Percentiles rank a stretch among this genome's conserved stretches.
phyloP scores from a whole-genome alignment of 2,329 filamentous ascomycete genomes.

The Fusarium caatingaense region DNA sequence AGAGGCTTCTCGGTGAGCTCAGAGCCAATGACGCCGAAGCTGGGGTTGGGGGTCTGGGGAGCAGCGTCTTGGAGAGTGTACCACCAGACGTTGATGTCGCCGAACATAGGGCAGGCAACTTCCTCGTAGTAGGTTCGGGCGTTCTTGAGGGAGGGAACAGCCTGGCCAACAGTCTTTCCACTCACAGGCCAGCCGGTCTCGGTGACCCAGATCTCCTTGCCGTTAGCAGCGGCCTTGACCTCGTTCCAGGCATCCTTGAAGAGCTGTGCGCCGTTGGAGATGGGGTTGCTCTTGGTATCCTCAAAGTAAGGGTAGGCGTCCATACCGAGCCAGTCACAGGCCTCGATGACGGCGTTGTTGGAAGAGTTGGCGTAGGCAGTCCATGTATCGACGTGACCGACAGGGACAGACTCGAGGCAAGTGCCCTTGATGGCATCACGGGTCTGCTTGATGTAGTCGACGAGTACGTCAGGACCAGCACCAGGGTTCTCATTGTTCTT shows the following conservation, averaged over 20 bases:
- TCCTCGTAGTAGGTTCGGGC: slow-evolving; percentile 84
- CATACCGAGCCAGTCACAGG: slow-evolving; percentile 82
- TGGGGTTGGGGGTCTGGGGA: slow-evolving; percentile 70
- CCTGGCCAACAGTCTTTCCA: slow-evolving; percentile 71
- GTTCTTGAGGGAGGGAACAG: slow-evolving; percentile 72
- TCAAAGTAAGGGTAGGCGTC: slow-evolving; percentile 91
- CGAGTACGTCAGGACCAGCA: slow-evolving; percentile 69
- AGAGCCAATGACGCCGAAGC: slow-evolving; percentile 75
- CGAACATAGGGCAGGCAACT: slow-evolving; percentile 78
- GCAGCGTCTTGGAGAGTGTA: slow-evolving; percentile 78
- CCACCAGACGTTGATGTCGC: slow-evolving; percentile 77
- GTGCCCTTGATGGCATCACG: slow-evolving; percentile 73
- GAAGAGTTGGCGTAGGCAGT: slow-evolving; percentile 79
- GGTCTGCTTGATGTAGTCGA: slow-evolving; percentile 77
- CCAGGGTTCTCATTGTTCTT: slow-evolving; percentile 72
- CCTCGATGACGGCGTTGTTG: slow-evolving; percentile 76
- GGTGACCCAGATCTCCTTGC: slow-evolving; percentile 85
- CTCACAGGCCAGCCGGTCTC: slow-evolving; percentile 89
- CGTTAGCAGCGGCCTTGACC: slow-evolving; percentile 67
- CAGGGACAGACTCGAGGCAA: slow-evolving; percentile 63
- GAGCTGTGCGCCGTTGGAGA: slow-evolving; percentile 71
- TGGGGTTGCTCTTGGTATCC: slow-evolving; percentile 72
- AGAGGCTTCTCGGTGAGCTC: slow-evolving; percentile 65
- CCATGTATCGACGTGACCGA: slow-evolving; percentile 94
- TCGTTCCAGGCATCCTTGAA: slow-evolving; percentile 75